Base-by-base conservation (phyloP, 441 rosid genomes). In the Erodium chrysanthum region DNA sequence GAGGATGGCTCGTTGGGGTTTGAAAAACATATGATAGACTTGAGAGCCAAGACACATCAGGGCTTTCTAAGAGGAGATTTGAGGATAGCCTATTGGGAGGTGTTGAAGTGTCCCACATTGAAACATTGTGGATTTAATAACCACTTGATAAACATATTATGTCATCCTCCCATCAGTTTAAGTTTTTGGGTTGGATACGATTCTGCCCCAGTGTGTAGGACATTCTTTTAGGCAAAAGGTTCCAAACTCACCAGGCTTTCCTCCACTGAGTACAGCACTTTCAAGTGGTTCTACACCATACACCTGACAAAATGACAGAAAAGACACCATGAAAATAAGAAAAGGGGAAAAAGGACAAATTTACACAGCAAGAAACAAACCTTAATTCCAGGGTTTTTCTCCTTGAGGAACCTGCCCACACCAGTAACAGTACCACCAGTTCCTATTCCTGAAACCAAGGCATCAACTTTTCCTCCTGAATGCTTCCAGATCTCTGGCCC, bases 401-500 rank as follows among this genome's bases (percentile, higher is more conserved):
- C 96, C 78, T 87, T 92, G 67, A 87, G 96, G 67, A 82, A 92
- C 35, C 64, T 83, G 54, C 98, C 98, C 4, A 82, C 71, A 4
- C 98, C 96, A 1, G 93, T 81, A 46, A 90, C 75, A 0, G 96
- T 88, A 61, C 98, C 96, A 46, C 93, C 98, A 5, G 96, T 92
- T 29, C 96, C 96, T 69, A 88, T 82, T 46, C 87, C 94, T 0
- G 87, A 82, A 7, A 92, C 84, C 48, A 92, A 71, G 22, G 78
- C 81, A 71, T 85, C 96, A 67, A 88, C 87, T 81, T 86, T 75
- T 64, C 86, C 98, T 44, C 72, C 89, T 0, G 96, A 80, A 71
- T 83, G 93, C 60, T 73, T 83, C 98, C 98, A 90, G 71, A 90
- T 87, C 83, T 92, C 98, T 0, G 89, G 96, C 21, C 96, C 96